phyloP scores from a whole-genome alignment of 2,329 filamentous ascomycete genomes.

The Cytospora piceae region DNA sequence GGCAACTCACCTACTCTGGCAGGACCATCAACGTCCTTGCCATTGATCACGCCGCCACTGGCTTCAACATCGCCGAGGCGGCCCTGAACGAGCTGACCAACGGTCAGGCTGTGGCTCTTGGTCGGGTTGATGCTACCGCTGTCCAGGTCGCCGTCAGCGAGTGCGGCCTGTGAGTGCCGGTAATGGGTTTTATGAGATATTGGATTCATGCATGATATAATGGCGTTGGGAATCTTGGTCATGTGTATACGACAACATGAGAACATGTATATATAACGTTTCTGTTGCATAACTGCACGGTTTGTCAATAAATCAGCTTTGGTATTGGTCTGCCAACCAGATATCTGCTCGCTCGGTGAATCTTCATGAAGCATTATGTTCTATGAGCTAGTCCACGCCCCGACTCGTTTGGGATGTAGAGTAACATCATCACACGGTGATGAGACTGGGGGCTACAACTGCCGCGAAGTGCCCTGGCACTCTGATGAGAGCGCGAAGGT shows the following conservation, averaged over 20 bases:
- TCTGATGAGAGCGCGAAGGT: too few relatives aligned
- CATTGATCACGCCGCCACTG: conserved; percentile 54
- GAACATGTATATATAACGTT: not conserved
- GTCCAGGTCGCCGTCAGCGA: conserved; percentile 46
- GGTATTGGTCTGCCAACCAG: not conserved
- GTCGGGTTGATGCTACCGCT: conserved; percentile 55
- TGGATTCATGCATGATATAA: not conserved
- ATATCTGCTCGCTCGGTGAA: not conserved
- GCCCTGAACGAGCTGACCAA: conserved; percentile 62
- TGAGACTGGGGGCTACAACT: too few relatives aligned
- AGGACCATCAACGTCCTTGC: conserved; percentile 58
- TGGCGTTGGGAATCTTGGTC: not conserved
- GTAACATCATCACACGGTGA: too few relatives aligned
- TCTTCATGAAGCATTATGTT: too few relatives aligned
- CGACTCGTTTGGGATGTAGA: too few relatives aligned
- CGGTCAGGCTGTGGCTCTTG: conserved; percentile 52
- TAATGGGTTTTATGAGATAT: not conserved
- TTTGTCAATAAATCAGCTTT: conserved; percentile 34
- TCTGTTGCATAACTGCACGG: conserved; percentile 18
- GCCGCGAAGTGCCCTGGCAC: too few relatives aligned
- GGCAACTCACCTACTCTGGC: conserved; percentile 55
- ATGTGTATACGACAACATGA: not conserved
- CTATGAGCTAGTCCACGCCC: too few relatives aligned
- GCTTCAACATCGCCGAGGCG: conserved; percentile 60
- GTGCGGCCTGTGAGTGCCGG: conserved; percentile 42